Evolutionary conservation across 306 rosid species (phyloP).

Genomic region (Chamaecrista fasciculata): DNA sequence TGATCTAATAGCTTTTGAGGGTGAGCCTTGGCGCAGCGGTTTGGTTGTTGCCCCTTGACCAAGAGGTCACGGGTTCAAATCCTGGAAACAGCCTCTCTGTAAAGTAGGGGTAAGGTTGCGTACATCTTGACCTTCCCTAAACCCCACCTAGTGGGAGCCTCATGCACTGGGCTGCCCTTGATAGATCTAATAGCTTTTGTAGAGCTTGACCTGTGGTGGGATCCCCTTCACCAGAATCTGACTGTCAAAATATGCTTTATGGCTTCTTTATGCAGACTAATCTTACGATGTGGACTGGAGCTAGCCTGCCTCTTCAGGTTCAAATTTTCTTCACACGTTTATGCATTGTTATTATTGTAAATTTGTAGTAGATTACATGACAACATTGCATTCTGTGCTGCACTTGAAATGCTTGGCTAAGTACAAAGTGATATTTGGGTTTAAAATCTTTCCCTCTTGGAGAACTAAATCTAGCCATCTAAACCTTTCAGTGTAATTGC

Average conservation of each 20-base stretch:
- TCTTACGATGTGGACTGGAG: constrained; percentile 96
- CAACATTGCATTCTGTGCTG: neutral
- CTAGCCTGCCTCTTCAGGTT: constrained; percentile 98
- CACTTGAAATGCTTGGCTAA: neutral
- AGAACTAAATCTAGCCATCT: constrained; percentile 17
- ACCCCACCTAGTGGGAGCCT: no score
- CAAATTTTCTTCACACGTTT: constrained; percentile 13
- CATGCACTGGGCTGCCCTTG: no score
- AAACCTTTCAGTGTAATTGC: constrained; percentile 1
- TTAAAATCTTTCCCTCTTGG: constrained; percentile 1
- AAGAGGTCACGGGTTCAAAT: no score
- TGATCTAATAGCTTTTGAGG: no score
- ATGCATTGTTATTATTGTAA: constrained; percentile 18
- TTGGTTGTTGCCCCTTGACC: no score
- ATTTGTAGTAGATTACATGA: constrained; percentile 16
- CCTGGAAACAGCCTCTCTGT: no score
- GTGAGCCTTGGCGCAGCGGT: no score
- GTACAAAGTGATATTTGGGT: constrained; percentile 3
- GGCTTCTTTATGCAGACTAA: constrained; percentile 66
- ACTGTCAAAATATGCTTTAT: constrained; percentile 25
- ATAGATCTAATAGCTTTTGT: constrained; percentile 19
- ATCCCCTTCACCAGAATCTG: constrained; percentile 34
- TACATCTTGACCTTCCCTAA: no score
- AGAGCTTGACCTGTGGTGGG: neutral
- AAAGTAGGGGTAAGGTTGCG: no score